Percentiles rank a stretch among this genome's conserved stretches.
These are phyloP conservation scores for Apiospora rasikravindrae DNA, from an alignment of 2,329 filamentous ascomycete species.

Conservation along the genomic window DNA sequence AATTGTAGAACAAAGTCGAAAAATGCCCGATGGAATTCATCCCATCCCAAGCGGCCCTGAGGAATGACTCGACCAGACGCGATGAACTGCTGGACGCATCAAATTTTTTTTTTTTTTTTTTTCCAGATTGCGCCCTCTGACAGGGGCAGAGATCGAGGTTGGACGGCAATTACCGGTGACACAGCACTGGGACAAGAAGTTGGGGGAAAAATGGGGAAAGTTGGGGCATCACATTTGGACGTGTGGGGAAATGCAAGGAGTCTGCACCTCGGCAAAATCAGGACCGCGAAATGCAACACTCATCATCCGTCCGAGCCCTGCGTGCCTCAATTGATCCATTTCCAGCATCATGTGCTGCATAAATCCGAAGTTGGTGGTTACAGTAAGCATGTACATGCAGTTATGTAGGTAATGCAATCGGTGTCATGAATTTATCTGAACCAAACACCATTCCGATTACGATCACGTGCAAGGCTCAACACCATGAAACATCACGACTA, in stretches of 20 bases:
- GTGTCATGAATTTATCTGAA: background rate
- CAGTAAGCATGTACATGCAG: background rate
- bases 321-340: background rate
- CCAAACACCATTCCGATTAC: background rate
- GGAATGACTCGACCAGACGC: no score
- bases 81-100: background rate
- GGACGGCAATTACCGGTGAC: background rate
- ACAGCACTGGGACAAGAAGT: background rate
- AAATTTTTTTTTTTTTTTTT: background rate
- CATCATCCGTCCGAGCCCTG: background rate
- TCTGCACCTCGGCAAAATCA: background rate
- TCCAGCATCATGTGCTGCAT: background rate
- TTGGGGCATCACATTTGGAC: background rate
- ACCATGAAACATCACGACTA: background rate
- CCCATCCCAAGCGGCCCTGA: background rate
- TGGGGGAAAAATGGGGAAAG: background rate
- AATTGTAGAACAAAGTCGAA: background rate
- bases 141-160: background rate
- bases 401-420: no score
- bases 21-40: background rate
- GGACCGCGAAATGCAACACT: background rate
- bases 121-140: background rate
- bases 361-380: background rate
- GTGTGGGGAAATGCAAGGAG: slow-evolving; percentile 1
- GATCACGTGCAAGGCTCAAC: background rate